These are phyloP conservation scores for Fusarium dimerum DNA, from an alignment of 2,329 filamentous ascomycete species.

Conservation along the genomic window DNA sequence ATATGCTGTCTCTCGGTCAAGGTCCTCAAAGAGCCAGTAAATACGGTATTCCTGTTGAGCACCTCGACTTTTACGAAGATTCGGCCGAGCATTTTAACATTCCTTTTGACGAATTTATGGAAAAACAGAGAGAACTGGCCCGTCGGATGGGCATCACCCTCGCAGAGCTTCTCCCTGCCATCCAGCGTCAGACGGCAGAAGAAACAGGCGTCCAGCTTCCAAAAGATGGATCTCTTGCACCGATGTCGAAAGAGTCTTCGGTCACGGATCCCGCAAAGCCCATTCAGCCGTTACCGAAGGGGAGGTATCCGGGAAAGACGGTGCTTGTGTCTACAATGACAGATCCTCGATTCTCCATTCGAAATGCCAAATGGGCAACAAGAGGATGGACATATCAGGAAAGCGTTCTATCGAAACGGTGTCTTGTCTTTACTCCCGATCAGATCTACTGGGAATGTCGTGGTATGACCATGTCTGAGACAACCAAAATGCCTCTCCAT, in stretches of 20 bases:
- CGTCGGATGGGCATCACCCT: background rate
- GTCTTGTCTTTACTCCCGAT: constrained; percentile 1
- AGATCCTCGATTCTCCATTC: background rate
- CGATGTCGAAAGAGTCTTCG: background rate
- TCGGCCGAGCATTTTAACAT: background rate
- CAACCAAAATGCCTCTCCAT: background rate
- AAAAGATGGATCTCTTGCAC: background rate
- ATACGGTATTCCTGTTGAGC: background rate
- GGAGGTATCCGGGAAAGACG: background rate
- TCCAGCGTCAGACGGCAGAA: background rate
- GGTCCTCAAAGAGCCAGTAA: background rate
- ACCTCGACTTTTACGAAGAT: background rate
- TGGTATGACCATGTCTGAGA: background rate
- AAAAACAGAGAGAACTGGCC: background rate
- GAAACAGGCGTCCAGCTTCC: background rate
- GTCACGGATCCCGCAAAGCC: background rate
- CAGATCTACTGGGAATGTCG: background rate
- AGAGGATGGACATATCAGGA: constrained; percentile 8
- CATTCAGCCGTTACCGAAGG: background rate
- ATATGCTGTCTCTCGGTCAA: background rate
- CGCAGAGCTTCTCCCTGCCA: background rate
- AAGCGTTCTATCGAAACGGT: background rate
- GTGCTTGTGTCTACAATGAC: background rate
- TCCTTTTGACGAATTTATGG: background rate
- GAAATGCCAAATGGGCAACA: background rate